Conservation (phyloP, 192 early-diverging fungal species). For the Jimgerdemannia lactiflua region DNA sequence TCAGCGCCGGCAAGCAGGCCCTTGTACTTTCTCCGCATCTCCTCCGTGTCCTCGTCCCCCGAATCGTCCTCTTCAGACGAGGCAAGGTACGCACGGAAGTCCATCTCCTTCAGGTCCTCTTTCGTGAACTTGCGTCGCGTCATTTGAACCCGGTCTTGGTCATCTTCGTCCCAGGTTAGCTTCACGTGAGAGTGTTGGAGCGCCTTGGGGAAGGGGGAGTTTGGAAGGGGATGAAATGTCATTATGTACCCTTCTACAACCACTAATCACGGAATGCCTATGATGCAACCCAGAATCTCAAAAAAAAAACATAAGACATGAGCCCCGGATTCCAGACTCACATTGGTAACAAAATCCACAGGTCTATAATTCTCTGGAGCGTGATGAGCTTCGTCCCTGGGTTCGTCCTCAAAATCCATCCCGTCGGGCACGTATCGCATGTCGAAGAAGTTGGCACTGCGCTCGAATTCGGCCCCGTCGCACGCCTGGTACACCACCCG, state of each 20-base stretch:
- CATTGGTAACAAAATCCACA: slow-evolving; percentile 65
- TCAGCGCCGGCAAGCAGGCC: slow-evolving; percentile 33
- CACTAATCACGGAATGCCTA: too few species aligned
- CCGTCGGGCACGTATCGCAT: slow-evolving; percentile 91
- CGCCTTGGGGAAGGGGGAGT: slow-evolving; percentile 37
- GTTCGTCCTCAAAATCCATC: slow-evolving; percentile 78
- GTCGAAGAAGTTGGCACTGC: slow-evolving; percentile 90
- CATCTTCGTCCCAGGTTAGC: slow-evolving; percentile 96
- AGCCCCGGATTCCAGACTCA: slow-evolving; percentile 8
- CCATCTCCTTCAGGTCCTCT: slow-evolving; percentile 87
- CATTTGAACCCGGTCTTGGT: slow-evolving; percentile 74
- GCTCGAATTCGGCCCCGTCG: slow-evolving; percentile 93
- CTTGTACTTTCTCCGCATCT: slow-evolving; percentile 42
- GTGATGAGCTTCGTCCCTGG: slow-evolving; percentile 54
- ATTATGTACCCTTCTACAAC: too few species aligned
- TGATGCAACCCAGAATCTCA: not conserved
- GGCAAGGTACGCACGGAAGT: slow-evolving; percentile 89
- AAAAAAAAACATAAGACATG: not conserved
- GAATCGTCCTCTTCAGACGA: slow-evolving; percentile 61
- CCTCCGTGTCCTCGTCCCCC: slow-evolving; percentile 52
- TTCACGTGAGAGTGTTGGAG: slow-evolving; percentile 92
- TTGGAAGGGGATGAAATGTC: not conserved
- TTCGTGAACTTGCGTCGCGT: slow-evolving; percentile 84
- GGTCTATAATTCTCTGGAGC: slow-evolving; percentile 70
- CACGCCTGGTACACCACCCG: slow-evolving; percentile 74